Conservation (phyloP, 2,329 filamentous ascomycete species). For the Trichophyton verrucosum region DNA sequence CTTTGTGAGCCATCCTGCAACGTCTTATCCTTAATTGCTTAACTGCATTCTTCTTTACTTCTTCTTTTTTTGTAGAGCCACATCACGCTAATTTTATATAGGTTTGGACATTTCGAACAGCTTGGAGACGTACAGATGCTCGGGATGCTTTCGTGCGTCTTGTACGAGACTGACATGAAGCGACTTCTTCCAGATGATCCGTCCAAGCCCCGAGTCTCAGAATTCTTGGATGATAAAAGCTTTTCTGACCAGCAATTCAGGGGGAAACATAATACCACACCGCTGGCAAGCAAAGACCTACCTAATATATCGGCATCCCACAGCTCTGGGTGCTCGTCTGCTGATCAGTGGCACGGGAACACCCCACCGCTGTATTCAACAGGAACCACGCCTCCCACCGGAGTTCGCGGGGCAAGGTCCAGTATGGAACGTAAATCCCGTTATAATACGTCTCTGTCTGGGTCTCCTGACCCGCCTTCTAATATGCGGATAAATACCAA, state of each 20-base stretch:
- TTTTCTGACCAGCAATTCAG: not conserved
- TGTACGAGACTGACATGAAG: conserved; percentile 35
- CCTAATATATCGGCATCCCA: conserved; percentile 24
- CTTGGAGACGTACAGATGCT: conserved; percentile 54
- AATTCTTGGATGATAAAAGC: not conserved
- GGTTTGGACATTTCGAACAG: conserved; percentile 47
- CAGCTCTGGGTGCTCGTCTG: conserved; percentile 40
- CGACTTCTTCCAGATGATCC: not conserved
- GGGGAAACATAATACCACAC: conserved; percentile 18
- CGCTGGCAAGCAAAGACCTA: conserved; percentile 23
- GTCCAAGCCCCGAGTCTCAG: not conserved
- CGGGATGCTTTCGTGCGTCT: conserved; percentile 51
- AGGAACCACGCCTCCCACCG: conserved; percentile 40
- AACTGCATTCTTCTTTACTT: no score
- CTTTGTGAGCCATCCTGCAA: conserved; percentile 25
- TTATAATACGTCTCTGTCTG: conserved; percentile 28
- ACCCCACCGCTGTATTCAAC: conserved; percentile 42
- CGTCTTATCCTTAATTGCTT: not conserved
- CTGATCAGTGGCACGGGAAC: conserved; percentile 39
- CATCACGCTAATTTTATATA: conserved; percentile 7
- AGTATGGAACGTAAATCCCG: conserved; percentile 31
- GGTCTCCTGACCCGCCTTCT: conserved; percentile 31
- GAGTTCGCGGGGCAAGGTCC: conserved; percentile 31
- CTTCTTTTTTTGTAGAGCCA: not conserved
- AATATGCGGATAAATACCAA: conserved; percentile 29